phyloP scores from a whole-genome alignment of 306 rosid species.

The Lathyrus aphaca region DNA sequence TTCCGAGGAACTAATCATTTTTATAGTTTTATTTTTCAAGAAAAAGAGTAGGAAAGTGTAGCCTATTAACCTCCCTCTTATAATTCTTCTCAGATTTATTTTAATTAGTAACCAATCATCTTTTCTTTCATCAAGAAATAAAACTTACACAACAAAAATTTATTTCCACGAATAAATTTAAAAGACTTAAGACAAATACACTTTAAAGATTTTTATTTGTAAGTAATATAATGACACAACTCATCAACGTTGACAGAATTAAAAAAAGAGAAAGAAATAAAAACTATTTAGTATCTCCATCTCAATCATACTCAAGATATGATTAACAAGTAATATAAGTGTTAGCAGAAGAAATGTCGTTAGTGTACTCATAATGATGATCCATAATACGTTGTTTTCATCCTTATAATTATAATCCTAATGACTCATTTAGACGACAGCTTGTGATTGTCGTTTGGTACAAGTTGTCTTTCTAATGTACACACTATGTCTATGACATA shows the following conservation, averaged over 20 bases:
- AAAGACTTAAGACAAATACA: too few relatives aligned
- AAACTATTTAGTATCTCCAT: background rate
- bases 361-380: constrained; percentile 9
- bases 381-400: constrained; percentile 22
- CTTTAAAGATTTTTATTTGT: background rate
- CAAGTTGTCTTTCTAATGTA: constrained; percentile 14
- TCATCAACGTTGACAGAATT: too few relatives aligned
- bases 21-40: too few relatives aligned
- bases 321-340: constrained; percentile 21
- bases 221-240: background rate
- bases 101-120: too few relatives aligned
- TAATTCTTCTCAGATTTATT: too few relatives aligned
- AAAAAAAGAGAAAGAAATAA: too few relatives aligned
- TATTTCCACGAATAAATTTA: too few relatives aligned
- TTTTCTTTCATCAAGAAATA: too few relatives aligned
- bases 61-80: too few relatives aligned
- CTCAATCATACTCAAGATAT: constrained; percentile 25
- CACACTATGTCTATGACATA: background rate
- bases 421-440: constrained; percentile 33
- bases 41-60: too few relatives aligned
- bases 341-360: constrained; percentile 31
- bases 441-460: constrained; percentile 31
- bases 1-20: too few relatives aligned
- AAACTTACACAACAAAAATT: too few relatives aligned
- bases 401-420: background rate